Conservation (phyloP, 495 filamentous ascomycete species). For the Xylaria scruposa region DNA sequence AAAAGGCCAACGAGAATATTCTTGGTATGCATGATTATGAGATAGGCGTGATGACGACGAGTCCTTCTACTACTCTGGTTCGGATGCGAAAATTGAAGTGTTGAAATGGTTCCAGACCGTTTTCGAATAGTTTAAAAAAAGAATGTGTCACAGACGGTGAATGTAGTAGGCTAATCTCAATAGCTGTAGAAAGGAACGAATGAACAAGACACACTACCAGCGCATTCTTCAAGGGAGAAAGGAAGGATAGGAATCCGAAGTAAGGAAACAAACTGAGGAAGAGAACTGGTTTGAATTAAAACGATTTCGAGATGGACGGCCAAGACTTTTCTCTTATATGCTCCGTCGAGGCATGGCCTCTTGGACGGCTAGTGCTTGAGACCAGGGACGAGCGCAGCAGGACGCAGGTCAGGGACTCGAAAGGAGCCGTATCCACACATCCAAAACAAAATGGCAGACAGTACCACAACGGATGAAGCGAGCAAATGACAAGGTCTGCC, state of each 20-base stretch:
- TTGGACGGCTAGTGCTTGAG: conserved; percentile 39
- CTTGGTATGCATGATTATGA: conserved; percentile 53
- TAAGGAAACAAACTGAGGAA: conserved; percentile 37
- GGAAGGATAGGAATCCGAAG: conserved; percentile 39
- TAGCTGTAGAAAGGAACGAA: conserved; percentile 54
- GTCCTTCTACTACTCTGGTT: conserved; percentile 30
- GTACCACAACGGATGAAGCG: conserved; percentile 30
- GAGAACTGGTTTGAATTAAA: conserved; percentile 29
- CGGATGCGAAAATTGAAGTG: conserved; percentile 33
- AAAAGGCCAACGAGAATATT: conserved; percentile 50
- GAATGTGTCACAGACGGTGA: conserved; percentile 51
- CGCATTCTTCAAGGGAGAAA: conserved; percentile 44
- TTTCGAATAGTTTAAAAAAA: conserved; percentile 47
- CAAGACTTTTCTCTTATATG: conserved; percentile 53
- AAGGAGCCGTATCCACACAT: conserved; percentile 53
- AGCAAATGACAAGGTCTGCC: conserved; percentile 43
- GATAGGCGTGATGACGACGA: conserved; percentile 30
- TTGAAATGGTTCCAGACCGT: conserved; percentile 59
- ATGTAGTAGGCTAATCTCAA: conserved; percentile 45
- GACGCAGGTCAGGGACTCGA: conserved; percentile 33
- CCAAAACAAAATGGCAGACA: conserved; percentile 52
- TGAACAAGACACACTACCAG: conserved; percentile 56
- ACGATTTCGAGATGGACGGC: conserved; percentile 32
- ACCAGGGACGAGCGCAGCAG: conserved; percentile 35
- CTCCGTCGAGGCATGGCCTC: conserved; percentile 41